phyloP scores from a whole-genome alignment of 2,329 filamentous ascomycete species.

The Apiospora hydei region DNA sequence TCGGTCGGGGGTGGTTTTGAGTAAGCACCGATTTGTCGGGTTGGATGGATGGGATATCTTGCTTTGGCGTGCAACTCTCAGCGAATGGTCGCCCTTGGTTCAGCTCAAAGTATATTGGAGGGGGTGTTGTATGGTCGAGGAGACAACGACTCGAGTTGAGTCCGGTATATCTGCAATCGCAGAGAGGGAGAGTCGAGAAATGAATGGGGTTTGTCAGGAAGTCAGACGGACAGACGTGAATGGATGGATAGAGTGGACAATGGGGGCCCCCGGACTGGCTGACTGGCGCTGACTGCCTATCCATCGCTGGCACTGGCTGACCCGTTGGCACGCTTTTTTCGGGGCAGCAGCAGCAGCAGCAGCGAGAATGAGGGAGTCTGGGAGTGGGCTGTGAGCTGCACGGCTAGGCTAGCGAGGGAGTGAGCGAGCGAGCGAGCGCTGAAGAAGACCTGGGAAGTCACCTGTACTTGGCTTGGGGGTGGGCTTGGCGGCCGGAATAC shows the following conservation, averaged over 20 bases:
- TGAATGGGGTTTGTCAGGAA: slow-evolving; percentile 17
- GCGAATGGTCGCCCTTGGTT: slow-evolving; percentile 3
- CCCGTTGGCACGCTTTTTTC: slow-evolving; percentile 1
- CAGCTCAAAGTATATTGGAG: slow-evolving; percentile 18
- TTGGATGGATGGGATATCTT: slow-evolving; percentile 2
- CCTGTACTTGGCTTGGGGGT: not conserved
- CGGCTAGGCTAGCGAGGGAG: slow-evolving; percentile 9
- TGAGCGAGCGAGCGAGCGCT: slow-evolving; percentile 5
- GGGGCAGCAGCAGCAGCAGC: slow-evolving; percentile 4
- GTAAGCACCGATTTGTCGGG: slow-evolving; percentile 10
- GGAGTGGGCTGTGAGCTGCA: not conserved
- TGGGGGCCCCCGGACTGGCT: slow-evolving; percentile 10
- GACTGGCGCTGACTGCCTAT: slow-evolving; percentile 18
- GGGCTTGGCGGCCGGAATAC: slow-evolving; percentile 8
- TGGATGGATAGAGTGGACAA: slow-evolving; percentile 20
- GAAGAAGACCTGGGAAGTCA: not conserved
- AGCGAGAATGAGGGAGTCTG: not conserved
- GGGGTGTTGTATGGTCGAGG: slow-evolving; percentile 2
- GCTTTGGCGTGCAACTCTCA: slow-evolving; percentile 18
- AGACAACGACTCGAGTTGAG: slow-evolving; percentile 18
- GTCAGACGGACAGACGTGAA: slow-evolving; percentile 18
- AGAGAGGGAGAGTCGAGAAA: slow-evolving; percentile 20
- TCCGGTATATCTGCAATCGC: slow-evolving; percentile 15
- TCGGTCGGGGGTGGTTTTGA: slow-evolving; percentile 14
- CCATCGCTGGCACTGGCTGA: slow-evolving; percentile 12